Evolutionary conservation across 257 asterid genomes (phyloP).

Genomic region (Coffea canephora): DNA sequence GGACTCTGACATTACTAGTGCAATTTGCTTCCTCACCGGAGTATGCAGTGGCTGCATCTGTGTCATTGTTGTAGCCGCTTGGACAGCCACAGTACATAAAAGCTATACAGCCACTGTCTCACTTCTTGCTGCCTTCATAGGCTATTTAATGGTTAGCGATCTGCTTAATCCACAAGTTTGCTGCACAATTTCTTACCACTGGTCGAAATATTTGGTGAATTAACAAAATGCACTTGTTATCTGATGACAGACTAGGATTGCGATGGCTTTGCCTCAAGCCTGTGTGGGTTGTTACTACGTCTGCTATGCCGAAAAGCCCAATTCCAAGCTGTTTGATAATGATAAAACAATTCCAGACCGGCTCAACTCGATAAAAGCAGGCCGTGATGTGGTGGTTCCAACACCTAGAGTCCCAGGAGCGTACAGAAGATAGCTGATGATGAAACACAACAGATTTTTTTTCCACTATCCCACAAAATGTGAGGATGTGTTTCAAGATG

Average conservation of each 20-base stretch:
- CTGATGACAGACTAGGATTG: conserved; percentile 79
- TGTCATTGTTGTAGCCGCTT: conserved; percentile 71
- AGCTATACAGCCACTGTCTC: conserved; percentile 75
- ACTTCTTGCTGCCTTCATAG: conserved; percentile 73
- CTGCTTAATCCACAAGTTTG: conserved; percentile 13
- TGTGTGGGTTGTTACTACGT: conserved; percentile 94
- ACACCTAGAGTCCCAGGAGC: conserved; percentile 79
- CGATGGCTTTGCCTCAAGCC: conserved; percentile 97
- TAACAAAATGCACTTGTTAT: conserved; percentile 13
- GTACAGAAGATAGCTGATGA: conserved; percentile 40
- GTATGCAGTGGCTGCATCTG: conserved; percentile 89
- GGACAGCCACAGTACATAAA: conserved; percentile 68
- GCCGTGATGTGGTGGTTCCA: conserved; percentile 51
- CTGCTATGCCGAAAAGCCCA: conserved; percentile 92
- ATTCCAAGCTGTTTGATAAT: conserved; percentile 57
- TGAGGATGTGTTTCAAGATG: not conserved
- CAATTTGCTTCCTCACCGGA: conserved; percentile 91
- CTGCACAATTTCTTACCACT: conserved; percentile 3
- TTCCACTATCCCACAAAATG: not conserved
- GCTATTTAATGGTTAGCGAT: conserved; percentile 70
- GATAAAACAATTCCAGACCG: conserved; percentile 64
- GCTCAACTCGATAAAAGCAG: conserved; percentile 47
- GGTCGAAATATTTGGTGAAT: not conserved
- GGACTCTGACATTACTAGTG: conserved; percentile 88
- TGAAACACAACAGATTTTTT: not conserved